These are phyloP conservation scores for Mollisia scopiformis DNA, from an alignment of 2,329 filamentous ascomycete genomes.

Conservation along the genomic window DNA sequence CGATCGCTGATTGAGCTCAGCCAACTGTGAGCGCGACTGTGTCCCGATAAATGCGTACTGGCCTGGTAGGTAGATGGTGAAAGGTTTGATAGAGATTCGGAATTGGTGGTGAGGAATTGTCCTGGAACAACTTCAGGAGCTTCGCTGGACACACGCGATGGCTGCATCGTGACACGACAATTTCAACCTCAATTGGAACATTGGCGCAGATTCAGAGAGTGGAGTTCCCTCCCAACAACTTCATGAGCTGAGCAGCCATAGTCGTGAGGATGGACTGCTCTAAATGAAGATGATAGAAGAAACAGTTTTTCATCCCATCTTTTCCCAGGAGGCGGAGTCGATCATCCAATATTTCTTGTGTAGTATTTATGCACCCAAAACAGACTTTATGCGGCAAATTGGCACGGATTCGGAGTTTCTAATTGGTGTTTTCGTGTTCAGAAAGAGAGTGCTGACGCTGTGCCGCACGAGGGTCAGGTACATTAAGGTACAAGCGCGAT, in stretches of 20 bases:
- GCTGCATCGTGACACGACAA: background rate
- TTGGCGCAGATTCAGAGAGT: too few species aligned
- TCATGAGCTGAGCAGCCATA: too few species aligned
- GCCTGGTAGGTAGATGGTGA: background rate
- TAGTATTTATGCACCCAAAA: background rate
- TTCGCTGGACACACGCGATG: conserved; percentile 4
- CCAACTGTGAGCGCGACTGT: background rate
- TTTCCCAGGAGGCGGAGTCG: background rate
- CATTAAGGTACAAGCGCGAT: background rate
- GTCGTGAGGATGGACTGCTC: too few species aligned
- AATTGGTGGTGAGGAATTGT: background rate
- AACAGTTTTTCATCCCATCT: background rate
- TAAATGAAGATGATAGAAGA: background rate
- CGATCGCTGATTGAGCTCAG: background rate
- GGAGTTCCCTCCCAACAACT: too few species aligned
- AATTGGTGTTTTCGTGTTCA: background rate
- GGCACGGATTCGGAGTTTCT: background rate
- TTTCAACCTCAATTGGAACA: too few species aligned
- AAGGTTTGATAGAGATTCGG: background rate
- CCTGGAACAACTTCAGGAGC: conserved; percentile 9
- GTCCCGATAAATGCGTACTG: background rate
- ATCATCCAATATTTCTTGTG: background rate
- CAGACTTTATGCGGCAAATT: background rate
- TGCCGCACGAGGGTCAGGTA: background rate
- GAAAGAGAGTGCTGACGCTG: background rate